Conservation (phyloP, 768 basidiomycete genomes). For the Cantharellus cinnabarinus region DNA sequence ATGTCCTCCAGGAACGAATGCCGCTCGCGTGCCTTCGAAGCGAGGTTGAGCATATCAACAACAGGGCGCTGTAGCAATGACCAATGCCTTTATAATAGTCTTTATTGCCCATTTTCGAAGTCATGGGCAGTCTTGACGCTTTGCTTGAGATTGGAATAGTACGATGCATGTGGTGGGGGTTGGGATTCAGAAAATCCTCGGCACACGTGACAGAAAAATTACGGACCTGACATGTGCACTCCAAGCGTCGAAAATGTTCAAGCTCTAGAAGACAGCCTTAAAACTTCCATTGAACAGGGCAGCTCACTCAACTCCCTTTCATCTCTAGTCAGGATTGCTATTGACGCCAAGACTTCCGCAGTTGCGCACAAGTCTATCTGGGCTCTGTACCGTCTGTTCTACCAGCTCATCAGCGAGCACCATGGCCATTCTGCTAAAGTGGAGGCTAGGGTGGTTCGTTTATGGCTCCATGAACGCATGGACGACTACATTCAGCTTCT, state of each 20-base stretch:
- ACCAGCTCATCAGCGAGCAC: constrained; percentile 37
- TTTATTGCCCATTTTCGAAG: constrained; percentile 78
- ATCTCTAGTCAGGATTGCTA: no score
- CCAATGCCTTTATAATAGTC: constrained; percentile 89
- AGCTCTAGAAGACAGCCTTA: no score
- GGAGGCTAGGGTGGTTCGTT: constrained; percentile 38
- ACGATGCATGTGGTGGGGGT: constrained; percentile 32
- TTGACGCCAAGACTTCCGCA: constrained; percentile 24
- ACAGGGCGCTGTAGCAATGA: background rate
- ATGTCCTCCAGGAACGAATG: constrained; percentile 61
- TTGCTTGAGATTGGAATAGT: constrained; percentile 54
- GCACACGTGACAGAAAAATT: no score
- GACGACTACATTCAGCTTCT: constrained; percentile 51
- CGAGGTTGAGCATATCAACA: background rate
- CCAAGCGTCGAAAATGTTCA: no score
- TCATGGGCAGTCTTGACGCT: constrained; percentile 66
- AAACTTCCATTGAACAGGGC: no score
- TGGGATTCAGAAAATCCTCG: no score
- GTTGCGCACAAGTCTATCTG: constrained; percentile 59
- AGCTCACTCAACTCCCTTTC: no score
- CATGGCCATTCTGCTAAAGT: constrained; percentile 29
- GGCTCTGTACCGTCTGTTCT: constrained; percentile 62
- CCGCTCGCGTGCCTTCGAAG: constrained; percentile 55
- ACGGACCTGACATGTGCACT: no score
- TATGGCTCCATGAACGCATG: constrained; percentile 64